A percentile compares a stretch with the other conserved stretches of the same genome.
Conservation (phyloP, 1,284 basidiomycete species). For the Ganoderma meredithae region DNA sequence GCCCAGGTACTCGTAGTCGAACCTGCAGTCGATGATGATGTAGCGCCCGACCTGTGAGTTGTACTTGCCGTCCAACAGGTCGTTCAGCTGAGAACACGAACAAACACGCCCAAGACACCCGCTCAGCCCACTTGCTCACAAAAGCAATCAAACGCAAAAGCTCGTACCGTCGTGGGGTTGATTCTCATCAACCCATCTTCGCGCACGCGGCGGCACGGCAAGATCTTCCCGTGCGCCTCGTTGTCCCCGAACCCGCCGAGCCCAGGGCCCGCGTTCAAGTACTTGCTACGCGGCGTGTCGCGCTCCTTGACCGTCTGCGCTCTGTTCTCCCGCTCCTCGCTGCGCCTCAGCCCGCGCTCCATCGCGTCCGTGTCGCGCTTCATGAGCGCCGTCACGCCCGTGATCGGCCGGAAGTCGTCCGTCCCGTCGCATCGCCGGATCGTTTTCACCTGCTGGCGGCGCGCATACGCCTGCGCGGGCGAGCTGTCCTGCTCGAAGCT, state of each 20-base stretch:
- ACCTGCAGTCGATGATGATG: slow-evolving; percentile 94
- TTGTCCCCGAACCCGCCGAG: slow-evolving; percentile 85
- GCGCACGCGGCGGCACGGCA: slow-evolving; percentile 93
- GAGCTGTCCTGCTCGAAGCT: slow-evolving; percentile 62
- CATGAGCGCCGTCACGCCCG: slow-evolving; percentile 62
- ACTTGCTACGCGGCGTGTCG: slow-evolving; percentile 44
- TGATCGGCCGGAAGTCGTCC: slow-evolving; percentile 76
- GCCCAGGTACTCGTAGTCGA: slow-evolving; percentile 95
- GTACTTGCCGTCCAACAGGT: slow-evolving; percentile 79
- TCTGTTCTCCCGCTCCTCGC: slow-evolving; percentile 41
- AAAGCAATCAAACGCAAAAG: background rate
- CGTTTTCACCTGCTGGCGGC: slow-evolving; percentile 75
- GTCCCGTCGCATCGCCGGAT: slow-evolving; percentile 80
- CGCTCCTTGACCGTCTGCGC: slow-evolving; percentile 38
- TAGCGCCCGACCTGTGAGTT: slow-evolving; percentile 69
- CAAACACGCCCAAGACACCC: slow-evolving; percentile 9
- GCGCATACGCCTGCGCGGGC: slow-evolving; percentile 79
- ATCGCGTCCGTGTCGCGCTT: slow-evolving; percentile 50
- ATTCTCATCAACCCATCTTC: slow-evolving; percentile 98
- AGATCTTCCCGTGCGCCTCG: slow-evolving; percentile 89
- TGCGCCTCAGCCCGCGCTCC: slow-evolving; percentile 35
- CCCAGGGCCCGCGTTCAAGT: slow-evolving; percentile 48
- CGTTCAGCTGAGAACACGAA: slow-evolving; percentile 62
- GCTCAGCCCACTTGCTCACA: slow-evolving; percentile 18
- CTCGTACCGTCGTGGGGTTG: slow-evolving; percentile 73